Evolutionary conservation across 805 yeast genomes (phyloP).

Genomic region (Ogataea neopini): DNA sequence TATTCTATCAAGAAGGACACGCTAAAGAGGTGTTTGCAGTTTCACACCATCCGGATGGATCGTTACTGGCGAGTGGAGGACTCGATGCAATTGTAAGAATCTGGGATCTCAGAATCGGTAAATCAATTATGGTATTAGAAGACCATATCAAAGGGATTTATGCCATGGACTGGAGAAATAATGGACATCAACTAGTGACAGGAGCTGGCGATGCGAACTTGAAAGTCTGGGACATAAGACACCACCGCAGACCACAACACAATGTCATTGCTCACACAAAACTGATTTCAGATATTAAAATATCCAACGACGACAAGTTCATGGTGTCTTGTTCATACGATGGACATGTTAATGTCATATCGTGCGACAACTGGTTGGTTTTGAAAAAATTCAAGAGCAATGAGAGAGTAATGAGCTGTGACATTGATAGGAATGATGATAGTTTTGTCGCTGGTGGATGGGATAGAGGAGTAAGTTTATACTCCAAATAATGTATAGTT

Average conservation of each 20-base stretch:
- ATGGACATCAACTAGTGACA: conserved; percentile 75
- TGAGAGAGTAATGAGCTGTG: conserved; percentile 75
- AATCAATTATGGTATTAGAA: conserved; percentile 51
- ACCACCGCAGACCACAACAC: conserved; percentile 36
- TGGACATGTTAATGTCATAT: conserved; percentile 60
- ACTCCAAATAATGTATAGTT: conserved; percentile 14
- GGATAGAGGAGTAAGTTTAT: conserved; percentile 74
- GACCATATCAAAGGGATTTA: conserved; percentile 77
- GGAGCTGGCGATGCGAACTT: conserved; percentile 83
- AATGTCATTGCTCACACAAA: conserved; percentile 73
- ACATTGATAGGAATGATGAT: conserved; percentile 45
- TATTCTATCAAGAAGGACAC: conserved; percentile 85
- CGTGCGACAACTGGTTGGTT: conserved; percentile 69
- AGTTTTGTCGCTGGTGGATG: conserved; percentile 69
- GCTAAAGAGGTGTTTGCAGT: conserved; percentile 65
- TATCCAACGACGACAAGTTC: conserved; percentile 44
- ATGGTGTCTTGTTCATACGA: conserved; percentile 73
- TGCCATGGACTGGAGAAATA: conserved; percentile 69
- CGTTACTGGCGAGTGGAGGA: conserved; percentile 75
- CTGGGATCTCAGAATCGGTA: conserved; percentile 89
- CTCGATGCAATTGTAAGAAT: conserved; percentile 68
- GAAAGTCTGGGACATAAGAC: conserved; percentile 84
- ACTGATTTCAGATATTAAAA: conserved; percentile 65
- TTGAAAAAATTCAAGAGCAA: conserved; percentile 53
- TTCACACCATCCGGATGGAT: conserved; percentile 73